Base-by-base conservation (phyloP, 352 stramenopile genomes). In the Globisporangium barbulae region DNA sequence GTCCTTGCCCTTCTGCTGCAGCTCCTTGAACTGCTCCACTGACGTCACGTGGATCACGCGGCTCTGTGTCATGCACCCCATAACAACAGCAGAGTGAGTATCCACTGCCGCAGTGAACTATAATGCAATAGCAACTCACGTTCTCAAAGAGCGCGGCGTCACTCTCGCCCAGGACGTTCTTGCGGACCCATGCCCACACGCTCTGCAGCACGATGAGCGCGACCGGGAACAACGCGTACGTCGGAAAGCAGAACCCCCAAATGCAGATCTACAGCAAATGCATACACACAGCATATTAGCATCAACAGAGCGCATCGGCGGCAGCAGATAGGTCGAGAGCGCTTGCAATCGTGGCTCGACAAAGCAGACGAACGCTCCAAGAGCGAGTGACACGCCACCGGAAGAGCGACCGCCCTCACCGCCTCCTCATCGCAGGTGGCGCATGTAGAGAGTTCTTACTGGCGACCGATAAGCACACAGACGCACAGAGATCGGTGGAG, bases 181-280 rank as follows among this genome's bases (percentile, higher is more conserved):
- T 80, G 54, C 77, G 79, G 57, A 94, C 71, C 84, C 84, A 95
- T 30, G 68, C 73, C 86, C 86, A 95, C 9, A 78, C 53, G 10
- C 67, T 74, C 67, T 91, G 80, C 19, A 93, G 70, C 53, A 93
- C 53, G 69, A 93, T 87, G 47, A 90, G 67, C 59, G 71, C 78
- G 55, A 93, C 70, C 35, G 86, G 86, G 61, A 94, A 69, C 42
- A 92, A 67, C 56, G 86, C 83, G 62, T 91, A 93, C 61, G 85
- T 67, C 8, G 86, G 84, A 64, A 94, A 85, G 53, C 86, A 94
- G 48, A 94, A 67, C 7, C 83, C 83, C 37, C 81, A 78, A 31
- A 94, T 89, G 52, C 86, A 94, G 47, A 94, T 91, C 86, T 94
- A 67, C 28, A 68, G 25, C 6, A 22, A 30, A 17, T 7, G 25